A percentile compares a stretch with the other conserved stretches of the same genome.
Conservation (phyloP, 495 filamentous ascomycete species). For the Xylona heveae region DNA sequence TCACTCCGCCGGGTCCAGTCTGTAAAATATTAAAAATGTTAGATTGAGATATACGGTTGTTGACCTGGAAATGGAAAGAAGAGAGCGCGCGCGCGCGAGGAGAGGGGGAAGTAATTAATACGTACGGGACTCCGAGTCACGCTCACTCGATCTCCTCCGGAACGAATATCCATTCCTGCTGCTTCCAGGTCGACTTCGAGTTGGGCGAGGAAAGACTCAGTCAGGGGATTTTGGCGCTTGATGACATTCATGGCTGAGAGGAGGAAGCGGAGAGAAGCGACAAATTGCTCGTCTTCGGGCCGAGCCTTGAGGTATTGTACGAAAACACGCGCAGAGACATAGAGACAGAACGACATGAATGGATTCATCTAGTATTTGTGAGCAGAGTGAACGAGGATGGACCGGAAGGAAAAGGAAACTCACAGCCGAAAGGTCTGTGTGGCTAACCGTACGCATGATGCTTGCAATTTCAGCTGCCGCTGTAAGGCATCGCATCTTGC, state of each 20-base stretch:
- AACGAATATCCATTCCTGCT: slow-evolving; percentile 17
- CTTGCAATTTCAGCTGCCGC: slow-evolving; percentile 89
- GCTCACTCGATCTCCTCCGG: no score
- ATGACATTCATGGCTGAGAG: slow-evolving; percentile 74
- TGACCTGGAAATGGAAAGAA: not conserved
- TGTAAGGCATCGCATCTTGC: slow-evolving; percentile 80
- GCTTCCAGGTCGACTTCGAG: slow-evolving; percentile 80
- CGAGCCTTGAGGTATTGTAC: slow-evolving; percentile 83
- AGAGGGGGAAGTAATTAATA: not conserved
- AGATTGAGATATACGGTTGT: not conserved
- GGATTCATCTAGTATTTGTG: slow-evolving; percentile 61
- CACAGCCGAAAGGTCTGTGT: slow-evolving; percentile 69
- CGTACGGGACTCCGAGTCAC: no score
- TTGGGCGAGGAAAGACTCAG: slow-evolving; percentile 88
- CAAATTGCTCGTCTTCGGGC: slow-evolving; percentile 64
- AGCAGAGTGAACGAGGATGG: not conserved
- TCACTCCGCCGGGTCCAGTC: not conserved
- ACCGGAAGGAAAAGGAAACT: slow-evolving; percentile 15
- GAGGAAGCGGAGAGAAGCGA: slow-evolving; percentile 72
- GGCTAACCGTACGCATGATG: slow-evolving; percentile 89
- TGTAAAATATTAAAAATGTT: not conserved
- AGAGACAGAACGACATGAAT: slow-evolving; percentile 88
- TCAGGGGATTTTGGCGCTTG: slow-evolving; percentile 73
- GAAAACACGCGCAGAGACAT: slow-evolving; percentile 85
- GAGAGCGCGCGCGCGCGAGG: not conserved